Evolutionary conservation across 768 basidiomycete genomes (phyloP).

Genomic region (Russula sp.): DNA sequence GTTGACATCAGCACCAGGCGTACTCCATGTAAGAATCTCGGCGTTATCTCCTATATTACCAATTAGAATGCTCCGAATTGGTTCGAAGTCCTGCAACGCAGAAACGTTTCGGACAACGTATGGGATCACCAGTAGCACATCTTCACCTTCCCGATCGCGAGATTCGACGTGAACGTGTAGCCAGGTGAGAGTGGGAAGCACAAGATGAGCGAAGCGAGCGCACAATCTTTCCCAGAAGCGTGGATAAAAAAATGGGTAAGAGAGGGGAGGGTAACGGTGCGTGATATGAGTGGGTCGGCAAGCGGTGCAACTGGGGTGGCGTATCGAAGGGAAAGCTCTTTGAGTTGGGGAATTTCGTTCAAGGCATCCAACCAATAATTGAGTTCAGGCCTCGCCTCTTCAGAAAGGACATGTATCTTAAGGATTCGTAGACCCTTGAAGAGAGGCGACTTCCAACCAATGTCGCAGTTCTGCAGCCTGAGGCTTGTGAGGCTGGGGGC

Average conservation of each 20-base stretch:
- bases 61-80: conserved; percentile 10
- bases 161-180: not conserved
- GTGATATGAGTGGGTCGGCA: not conserved
- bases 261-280: conserved; percentile 6
- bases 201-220: conserved; percentile 12
- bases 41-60: rapidly evolving
- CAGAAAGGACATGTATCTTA: not conserved
- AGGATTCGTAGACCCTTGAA: conserved; percentile 13
- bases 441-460: conserved; percentile 13
- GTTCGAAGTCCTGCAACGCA: conserved; percentile 5
- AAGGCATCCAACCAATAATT: conserved; percentile 22
- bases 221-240: not conserved
- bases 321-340: conserved; percentile 7
- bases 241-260: not conserved
- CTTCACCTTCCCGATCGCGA: not conserved
- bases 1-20: not conserved
- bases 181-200: conserved; percentile 9
- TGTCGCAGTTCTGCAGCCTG: not conserved
- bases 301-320: not conserved
- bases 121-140: conserved; percentile 5
- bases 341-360: conserved; percentile 12
- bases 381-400: not conserved
- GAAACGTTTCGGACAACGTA: not conserved
- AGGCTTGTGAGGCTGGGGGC: not conserved
- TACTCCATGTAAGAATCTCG: not conserved